Conservation (phyloP, 129 eudicot species). For the Solidago caesia region DNA sequence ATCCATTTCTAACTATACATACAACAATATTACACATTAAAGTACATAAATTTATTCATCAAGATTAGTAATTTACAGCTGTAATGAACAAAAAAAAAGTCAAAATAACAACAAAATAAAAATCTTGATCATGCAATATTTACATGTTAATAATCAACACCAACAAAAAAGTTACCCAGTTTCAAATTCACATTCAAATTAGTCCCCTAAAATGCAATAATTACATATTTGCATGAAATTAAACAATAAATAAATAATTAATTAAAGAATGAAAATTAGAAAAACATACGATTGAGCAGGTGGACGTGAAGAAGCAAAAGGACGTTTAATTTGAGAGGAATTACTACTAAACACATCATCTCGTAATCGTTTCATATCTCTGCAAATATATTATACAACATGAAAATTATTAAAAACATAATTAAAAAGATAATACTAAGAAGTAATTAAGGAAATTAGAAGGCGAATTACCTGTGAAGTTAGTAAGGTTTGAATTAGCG, state of each 20-base stretch:
- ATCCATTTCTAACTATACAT: background rate
- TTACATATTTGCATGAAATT: slow-evolving; percentile 27
- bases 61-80: background rate
- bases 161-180: slow-evolving; percentile 13
- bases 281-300: slow-evolving; percentile 83
- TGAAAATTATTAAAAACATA: too few species aligned
- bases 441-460: background rate
- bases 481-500: too few species aligned
- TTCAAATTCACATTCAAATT: slow-evolving; percentile 14
- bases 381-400: slow-evolving; percentile 26
- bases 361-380: slow-evolving; percentile 91
- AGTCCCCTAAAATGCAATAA: slow-evolving; percentile 12
- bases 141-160: slow-evolving; percentile 26
- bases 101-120: background rate
- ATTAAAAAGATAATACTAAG: background rate
- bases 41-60: slow-evolving; percentile 11
- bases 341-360: slow-evolving; percentile 64
- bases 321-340: slow-evolving; percentile 75
- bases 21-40: background rate
- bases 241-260: background rate
- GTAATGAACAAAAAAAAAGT: slow-evolving; percentile 7
- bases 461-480: too few species aligned
- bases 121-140: slow-evolving; percentile 20
- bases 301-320: slow-evolving; percentile 78
- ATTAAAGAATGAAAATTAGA: background rate